These are phyloP conservation scores for Cutaneotrichosporon sp. DNA, from an alignment of 1,284 basidiomycete genomes.

Conservation along the genomic window DNA sequence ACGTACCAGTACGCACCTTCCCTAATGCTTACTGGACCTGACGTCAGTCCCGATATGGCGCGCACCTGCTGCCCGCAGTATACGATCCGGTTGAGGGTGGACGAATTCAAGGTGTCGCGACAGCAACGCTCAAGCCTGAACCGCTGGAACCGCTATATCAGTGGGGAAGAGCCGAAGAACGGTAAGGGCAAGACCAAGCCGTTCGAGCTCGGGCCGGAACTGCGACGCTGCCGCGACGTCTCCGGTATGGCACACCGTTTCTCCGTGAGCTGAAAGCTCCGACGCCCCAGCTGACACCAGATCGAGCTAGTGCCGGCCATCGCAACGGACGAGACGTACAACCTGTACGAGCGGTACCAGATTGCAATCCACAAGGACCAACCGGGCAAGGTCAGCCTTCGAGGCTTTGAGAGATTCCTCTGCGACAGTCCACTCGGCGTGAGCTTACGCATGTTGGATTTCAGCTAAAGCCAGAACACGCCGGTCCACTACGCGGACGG, in stretches of 20 bases:
- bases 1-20: constrained; percentile 54
- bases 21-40: constrained; percentile 12
- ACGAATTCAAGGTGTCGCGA: constrained; percentile 69
- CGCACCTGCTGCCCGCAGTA: constrained; percentile 88
- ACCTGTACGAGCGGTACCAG: constrained; percentile 75
- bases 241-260: constrained; percentile 31
- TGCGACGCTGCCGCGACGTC: constrained; percentile 35
- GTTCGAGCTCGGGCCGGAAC: constrained; percentile 36
- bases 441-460: constrained; percentile 31
- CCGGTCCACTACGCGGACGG: constrained; percentile 26
- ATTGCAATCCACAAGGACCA: constrained; percentile 69
- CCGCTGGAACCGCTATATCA: constrained; percentile 67
- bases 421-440: constrained; percentile 75
- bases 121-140: constrained; percentile 70
- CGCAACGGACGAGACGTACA: constrained; percentile 75
- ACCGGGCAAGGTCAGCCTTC: constrained; percentile 55
- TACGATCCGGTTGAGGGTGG: constrained; percentile 80
- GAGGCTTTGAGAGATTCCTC: constrained; percentile 70
- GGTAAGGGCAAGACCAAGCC: constrained; percentile 37
- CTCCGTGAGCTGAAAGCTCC: constrained; percentile 26
- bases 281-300: constrained; percentile 6
- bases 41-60: constrained; percentile 69
- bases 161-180: constrained; percentile 16
- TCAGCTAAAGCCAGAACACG: constrained; percentile 7
- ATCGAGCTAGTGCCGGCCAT: constrained; percentile 70